A percentile compares a stretch with the other conserved stretches of the same genome.
Evolutionary conservation across 148 eudicot genomes (phyloP).

Genomic region (Dianthus caryophyllus): DNA sequence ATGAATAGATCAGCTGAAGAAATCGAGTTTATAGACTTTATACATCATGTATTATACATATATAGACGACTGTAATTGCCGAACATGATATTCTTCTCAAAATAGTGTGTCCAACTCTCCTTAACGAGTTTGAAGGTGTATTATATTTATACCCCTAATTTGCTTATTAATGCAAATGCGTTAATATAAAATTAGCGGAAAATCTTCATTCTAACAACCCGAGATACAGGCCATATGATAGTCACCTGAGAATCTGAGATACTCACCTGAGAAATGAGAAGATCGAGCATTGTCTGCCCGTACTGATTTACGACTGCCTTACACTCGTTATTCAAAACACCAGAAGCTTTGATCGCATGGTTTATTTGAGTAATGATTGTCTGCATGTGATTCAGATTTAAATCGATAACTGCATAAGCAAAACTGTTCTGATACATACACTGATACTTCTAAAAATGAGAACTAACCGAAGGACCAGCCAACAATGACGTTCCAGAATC

Average conservation of each 20-base stretch:
- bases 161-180: background rate
- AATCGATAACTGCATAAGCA: constrained; percentile 2
- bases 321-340: constrained; percentile 81
- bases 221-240: background rate
- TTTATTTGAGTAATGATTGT: constrained; percentile 73
- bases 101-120: too few species aligned
- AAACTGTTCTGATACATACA: background rate
- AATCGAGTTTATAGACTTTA: background rate
- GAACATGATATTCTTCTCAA: too few species aligned
- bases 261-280: constrained; percentile 64
- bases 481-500: constrained; percentile 96
- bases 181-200: background rate
- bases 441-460: background rate
- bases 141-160: background rate
- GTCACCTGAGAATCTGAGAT: too few species aligned
- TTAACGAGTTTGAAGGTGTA: too few species aligned
- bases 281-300: constrained; percentile 59
- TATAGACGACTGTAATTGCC: background rate
- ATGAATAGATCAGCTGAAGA: background rate
- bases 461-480: constrained; percentile 83
- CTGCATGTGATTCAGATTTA: constrained; percentile 31
- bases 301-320: constrained; percentile 74
- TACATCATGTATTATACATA: background rate
- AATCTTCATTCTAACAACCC: too few species aligned
- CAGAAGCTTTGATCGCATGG: constrained; percentile 80